These are phyloP conservation scores for Leishmania tarentolae DNA, from an alignment of 208 protist species.

Conservation along the genomic window DNA sequence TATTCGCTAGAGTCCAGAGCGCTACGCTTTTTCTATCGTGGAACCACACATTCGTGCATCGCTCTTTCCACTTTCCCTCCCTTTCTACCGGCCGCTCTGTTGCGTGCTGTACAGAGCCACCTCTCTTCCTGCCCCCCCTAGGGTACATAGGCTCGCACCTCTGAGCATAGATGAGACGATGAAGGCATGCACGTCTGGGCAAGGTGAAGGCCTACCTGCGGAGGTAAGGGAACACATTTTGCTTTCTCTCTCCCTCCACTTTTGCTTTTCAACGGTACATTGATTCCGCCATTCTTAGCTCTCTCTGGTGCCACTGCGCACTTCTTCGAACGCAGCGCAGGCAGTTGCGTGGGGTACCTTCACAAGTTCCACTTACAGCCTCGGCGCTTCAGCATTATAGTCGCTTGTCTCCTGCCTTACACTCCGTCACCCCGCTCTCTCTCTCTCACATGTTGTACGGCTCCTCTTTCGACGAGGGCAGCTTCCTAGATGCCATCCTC, in stretches of 20 bases:
- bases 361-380: neutral
- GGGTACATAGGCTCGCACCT: neutral
- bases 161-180: neutral
- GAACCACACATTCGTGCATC: neutral
- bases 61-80: neutral
- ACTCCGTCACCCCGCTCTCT: neutral
- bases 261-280: neutral
- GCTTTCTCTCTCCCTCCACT: neutral
- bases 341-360: neutral
- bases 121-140: neutral
- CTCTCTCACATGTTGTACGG: neutral
- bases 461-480: slow-evolving; percentile 6
- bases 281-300: neutral
- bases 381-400: neutral
- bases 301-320: neutral
- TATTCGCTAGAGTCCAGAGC: neutral
- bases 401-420: neutral
- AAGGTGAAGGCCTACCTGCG: neutral
- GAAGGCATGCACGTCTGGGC: neutral
- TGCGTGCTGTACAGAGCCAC: neutral
- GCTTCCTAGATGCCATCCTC: slow-evolving; percentile 23
- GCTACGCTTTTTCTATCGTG: neutral
- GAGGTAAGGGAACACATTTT: neutral
- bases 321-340: neutral
- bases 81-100: neutral